Evolutionary conservation across 2,329 filamentous ascomycete genomes (phyloP), one percentile per base, ranked within the genome.

Genomic region (Thielaviopsis euricoi): DNA sequence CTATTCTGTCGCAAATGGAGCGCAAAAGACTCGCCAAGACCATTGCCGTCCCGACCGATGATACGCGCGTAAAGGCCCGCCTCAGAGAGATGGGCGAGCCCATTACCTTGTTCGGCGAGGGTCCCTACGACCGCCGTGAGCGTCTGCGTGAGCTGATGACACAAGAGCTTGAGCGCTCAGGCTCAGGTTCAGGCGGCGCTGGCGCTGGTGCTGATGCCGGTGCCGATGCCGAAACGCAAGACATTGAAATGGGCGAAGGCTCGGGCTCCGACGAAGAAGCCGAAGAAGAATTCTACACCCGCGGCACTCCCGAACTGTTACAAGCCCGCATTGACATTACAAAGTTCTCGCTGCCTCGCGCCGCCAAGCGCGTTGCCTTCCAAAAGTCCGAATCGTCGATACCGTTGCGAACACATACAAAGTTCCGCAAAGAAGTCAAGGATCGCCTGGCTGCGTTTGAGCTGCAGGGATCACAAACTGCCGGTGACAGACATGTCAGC

Each of bases 241-340:
- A 61, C 52, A 53, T 50, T 25, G 59, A 58, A 49, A 71, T 69
- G 22, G 77, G 74, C 0, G 81, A 81, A 2, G 81, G 22, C 25
- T 25, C 25, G 29, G 59, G 69, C 19, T 76, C 74, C 0, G 80
- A 81, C 1, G 81, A 80, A 4, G 81, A 82, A 19, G 82, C 85
- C 64, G 87, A 94, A 63, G 89, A 97, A 66, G 93, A 98, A 65
- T 98, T 96, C 70, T 98, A 96, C 69, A 95, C 91, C 0, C 80
- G 86, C 64, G 93, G 93, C 2, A 81, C 83, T 1, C 76, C 80
- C 3, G 83, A 84, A 48, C 74, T 98, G 23, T 72, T 95, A 4
- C 76, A 86, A 55, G 87, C 89, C 1, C 79, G 93, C 61, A 81
- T 83, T 65, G 79, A 85, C 25, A 89, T 98, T 61, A 89, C 90